A percentile compares a stretch with the other conserved stretches of the same genome.
Conservation (phyloP, 345 rosid species). For the Arabis hirsuta region DNA sequence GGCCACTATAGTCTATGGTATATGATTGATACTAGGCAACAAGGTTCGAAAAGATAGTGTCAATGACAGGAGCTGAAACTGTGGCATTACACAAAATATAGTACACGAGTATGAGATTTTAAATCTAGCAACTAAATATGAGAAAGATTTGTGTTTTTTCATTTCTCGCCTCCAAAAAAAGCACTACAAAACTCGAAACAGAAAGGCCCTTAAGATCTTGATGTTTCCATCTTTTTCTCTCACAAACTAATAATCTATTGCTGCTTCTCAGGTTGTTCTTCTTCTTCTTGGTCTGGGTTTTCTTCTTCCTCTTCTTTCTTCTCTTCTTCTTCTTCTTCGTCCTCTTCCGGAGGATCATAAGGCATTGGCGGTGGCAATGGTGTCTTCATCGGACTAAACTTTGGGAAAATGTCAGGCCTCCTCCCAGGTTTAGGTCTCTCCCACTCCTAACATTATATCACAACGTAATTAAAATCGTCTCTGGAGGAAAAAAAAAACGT, state of each 20-base stretch:
- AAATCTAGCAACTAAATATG: slow-evolving; percentile 29
- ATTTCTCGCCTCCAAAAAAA: neutral
- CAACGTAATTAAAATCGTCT: neutral
- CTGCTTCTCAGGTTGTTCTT: slow-evolving; percentile 51
- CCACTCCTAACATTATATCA: slow-evolving; percentile 60
- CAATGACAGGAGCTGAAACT: neutral
- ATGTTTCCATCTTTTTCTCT: slow-evolving; percentile 11
- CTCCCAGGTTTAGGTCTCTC: slow-evolving; percentile 77
- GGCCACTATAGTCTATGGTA: neutral
- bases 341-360: slow-evolving; percentile 75
- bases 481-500: neutral
- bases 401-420: slow-evolving; percentile 75
- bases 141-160: neutral
- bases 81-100: slow-evolving; percentile 30
- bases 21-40: neutral
- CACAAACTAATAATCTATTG: slow-evolving; percentile 33
- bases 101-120: slow-evolving; percentile 13
- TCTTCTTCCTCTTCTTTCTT: slow-evolving; percentile 71
- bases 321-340: slow-evolving; percentile 78
- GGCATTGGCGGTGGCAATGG: slow-evolving; percentile 78
- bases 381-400: slow-evolving; percentile 83
- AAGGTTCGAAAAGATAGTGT: neutral
- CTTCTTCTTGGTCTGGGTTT: slow-evolving; percentile 65
- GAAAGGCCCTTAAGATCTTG: slow-evolving; percentile 7
- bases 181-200: slow-evolving; percentile 41